Percentiles rank a stretch among this genome's conserved stretches.
phyloP scores from a whole-genome alignment of 768 basidiomycete species.

The Boletus reticulatus region DNA sequence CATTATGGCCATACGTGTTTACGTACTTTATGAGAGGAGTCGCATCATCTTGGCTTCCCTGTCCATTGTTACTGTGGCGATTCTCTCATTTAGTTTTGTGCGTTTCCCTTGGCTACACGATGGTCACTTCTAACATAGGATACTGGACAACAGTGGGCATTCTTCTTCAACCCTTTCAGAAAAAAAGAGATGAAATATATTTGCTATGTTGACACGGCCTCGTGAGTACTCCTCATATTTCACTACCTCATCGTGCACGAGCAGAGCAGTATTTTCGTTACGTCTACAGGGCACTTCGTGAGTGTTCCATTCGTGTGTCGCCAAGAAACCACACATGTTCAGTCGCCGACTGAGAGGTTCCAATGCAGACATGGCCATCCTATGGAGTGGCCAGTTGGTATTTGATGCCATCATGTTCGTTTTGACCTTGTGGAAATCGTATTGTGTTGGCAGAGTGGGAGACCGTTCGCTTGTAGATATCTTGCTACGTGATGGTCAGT shows the following conservation, averaged over 20 bases:
- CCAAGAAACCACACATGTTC: not conserved
- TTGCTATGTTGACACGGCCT: not conserved
- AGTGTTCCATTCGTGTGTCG: not conserved
- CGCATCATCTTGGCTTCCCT: slow-evolving; percentile 3
- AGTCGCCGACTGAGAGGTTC: not conserved
- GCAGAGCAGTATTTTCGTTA: not conserved
- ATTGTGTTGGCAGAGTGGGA: not conserved
- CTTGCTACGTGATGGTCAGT: slow-evolving; percentile 18
- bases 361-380: slow-evolving; percentile 2
- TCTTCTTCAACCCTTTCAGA: not conserved
- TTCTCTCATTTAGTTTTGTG: slow-evolving; percentile 6
- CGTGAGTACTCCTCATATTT: slow-evolving; percentile 3
- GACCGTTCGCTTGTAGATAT: slow-evolving; percentile 9
- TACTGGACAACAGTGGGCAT: slow-evolving; percentile 6
- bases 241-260: not conserved
- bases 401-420: slow-evolving; percentile 23
- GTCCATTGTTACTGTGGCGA: not conserved
- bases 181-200: no score
- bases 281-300: slow-evolving; percentile 11
- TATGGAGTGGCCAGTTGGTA: slow-evolving; percentile 11
- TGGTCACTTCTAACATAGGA: not conserved
- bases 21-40: slow-evolving; percentile 15
- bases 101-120: not conserved
- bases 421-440: slow-evolving; percentile 18
- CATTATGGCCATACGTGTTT: slow-evolving; percentile 22